Conservation (phyloP, 768 basidiomycete species). For the Hirschioporus abietinus region DNA sequence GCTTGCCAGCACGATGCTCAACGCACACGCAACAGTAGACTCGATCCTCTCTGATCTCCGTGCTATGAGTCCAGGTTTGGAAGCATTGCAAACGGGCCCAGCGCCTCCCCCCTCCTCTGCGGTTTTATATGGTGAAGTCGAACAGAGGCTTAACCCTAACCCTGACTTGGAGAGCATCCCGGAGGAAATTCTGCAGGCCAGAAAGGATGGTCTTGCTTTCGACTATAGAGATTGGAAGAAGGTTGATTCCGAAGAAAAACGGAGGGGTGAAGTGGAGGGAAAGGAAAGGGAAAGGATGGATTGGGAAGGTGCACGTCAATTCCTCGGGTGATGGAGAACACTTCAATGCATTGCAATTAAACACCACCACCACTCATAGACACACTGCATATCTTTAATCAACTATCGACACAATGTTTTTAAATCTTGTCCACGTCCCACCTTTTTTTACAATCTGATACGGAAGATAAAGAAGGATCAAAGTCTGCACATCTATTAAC, state of each 20-base stretch:
- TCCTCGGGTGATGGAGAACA: constrained; percentile 9
- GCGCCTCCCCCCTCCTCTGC: constrained; percentile 11
- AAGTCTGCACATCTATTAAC: no score
- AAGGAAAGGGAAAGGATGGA: constrained; percentile 77
- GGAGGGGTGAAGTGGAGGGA: constrained; percentile 45
- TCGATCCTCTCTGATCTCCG: constrained; percentile 55
- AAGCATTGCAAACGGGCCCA: constrained; percentile 12
- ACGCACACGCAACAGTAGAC: constrained; percentile 79
- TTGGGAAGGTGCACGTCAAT: constrained; percentile 52
- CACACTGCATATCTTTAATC: not conserved
- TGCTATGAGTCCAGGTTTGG: constrained; percentile 9
- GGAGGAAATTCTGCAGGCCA: constrained; percentile 37
- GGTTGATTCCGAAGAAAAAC: constrained; percentile 68
- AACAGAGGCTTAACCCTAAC: constrained; percentile 26
- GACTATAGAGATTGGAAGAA: constrained; percentile 70
- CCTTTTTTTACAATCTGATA: no score
- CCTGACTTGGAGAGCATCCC: constrained; percentile 41
- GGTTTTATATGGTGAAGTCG: not conserved
- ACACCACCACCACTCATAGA: not conserved
- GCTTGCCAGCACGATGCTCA: constrained; percentile 87
- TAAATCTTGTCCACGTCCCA: no score
- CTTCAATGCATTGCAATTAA: not conserved
- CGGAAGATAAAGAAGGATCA: no score
- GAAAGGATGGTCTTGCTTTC: constrained; percentile 41
- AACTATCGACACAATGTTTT: no score